Base-by-base conservation (phyloP, 352 stramenopile genomes). In the Phytophthora vignae region DNA sequence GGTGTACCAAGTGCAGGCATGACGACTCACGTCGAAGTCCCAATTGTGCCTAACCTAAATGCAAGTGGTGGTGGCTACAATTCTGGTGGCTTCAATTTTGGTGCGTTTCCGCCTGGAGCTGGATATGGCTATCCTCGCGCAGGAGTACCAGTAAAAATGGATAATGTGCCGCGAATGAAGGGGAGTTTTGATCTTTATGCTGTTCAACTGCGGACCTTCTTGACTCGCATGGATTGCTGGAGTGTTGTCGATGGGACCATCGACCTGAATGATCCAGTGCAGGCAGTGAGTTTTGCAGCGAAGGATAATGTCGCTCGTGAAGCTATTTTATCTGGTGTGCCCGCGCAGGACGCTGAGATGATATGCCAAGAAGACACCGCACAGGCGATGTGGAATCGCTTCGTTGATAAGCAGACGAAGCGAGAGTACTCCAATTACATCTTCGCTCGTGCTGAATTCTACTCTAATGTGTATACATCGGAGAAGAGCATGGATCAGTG, bases 351-450 rank as follows among this genome's bases (percentile, higher is more conserved):
- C 21, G 55, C 42, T 46, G 42, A 64, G 36, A 59, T 70, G 40
- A 64, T 70, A 31, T 69, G 31, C 17, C 44, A 70, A 11, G 64
- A 64, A 19, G 55, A 50, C 1, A 60, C 33, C 0, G 31, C 64
- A n/a, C 11, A 56, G 1, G 36, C 55, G 11, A 65, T 55, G 48
- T 60, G 55, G 64, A 55, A 65, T 7, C 12, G 36, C 2, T 44
- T 21, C 22, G 31, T 42, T 65, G 46, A 55, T 55, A 60, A 58
- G 17, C 64, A 71, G 22, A 71, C 64, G 2, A 66, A 71, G 36
- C 36, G 25, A 3, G 64, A 66, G 33, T 71, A 71, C 31, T 65
- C 36, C 2, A 66, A 71, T 44, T 66, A 61, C 50, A 63, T 69
- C 25, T 58, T 64, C 8, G 25, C n/a, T 15, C 38, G 49, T 33